A percentile compares a stretch with the other conserved stretches of the same genome.
These are phyloP conservation scores for Orbilia quercus DNA, from an alignment of 2,329 filamentous ascomycete genomes.

Conservation along the genomic window DNA sequence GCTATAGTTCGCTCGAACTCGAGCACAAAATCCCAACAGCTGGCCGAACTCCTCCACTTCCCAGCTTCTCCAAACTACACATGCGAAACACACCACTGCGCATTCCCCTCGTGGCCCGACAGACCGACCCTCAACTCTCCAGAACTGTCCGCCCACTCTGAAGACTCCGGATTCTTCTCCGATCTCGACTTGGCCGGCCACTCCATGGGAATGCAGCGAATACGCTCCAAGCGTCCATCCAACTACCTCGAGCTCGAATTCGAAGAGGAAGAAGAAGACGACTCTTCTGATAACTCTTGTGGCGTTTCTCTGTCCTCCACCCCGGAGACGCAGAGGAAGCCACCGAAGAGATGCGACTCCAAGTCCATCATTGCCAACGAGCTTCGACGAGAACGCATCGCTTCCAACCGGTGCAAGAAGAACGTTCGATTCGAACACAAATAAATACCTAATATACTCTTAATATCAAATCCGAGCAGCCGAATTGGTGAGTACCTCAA, in stretches of 20 bases:
- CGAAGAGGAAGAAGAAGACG: conserved; percentile 54
- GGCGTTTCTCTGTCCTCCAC: conserved; percentile 47
- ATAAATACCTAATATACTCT: conserved; percentile 22
- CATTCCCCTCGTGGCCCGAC: conserved; percentile 57
- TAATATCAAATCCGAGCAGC: conserved; percentile 22
- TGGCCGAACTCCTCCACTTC: conserved; percentile 48
- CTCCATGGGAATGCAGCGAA: conserved; percentile 52
- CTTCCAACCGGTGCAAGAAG: conserved; percentile 48
- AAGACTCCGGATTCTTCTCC: conserved; percentile 55
- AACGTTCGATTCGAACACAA: conserved; percentile 55
- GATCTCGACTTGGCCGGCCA: conserved; percentile 54
- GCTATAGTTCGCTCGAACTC: conserved; percentile 56
- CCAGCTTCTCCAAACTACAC: conserved; percentile 56
- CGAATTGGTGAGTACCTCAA: conserved; percentile 50
- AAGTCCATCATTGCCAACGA: conserved; percentile 56
- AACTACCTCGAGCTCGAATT: conserved; percentile 55
- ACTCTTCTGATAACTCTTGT: conserved; percentile 53
- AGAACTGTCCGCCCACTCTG: conserved; percentile 48
- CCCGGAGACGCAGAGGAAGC: conserved; percentile 52
- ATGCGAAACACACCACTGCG: conserved; percentile 53
- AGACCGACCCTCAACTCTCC: conserved; percentile 54
- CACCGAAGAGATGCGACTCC: conserved; percentile 54
- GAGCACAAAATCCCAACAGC: conserved; percentile 54
- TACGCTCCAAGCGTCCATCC: conserved; percentile 51
- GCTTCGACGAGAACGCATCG: conserved; percentile 52